Evolutionary conservation across 768 basidiomycete species (phyloP).

Genomic region (Trametes sanguinea): DNA sequence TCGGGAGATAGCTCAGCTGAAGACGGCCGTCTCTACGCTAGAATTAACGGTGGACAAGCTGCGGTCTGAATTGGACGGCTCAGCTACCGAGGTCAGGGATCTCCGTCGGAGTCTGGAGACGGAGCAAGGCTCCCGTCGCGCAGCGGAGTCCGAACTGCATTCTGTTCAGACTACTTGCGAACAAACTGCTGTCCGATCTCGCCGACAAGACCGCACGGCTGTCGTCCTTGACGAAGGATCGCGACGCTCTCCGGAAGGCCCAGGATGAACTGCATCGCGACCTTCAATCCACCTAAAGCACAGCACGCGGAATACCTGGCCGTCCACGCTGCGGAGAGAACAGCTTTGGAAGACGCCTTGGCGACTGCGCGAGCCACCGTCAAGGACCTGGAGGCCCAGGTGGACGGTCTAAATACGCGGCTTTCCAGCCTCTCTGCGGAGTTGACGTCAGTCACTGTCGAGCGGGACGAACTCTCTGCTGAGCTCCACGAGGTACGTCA

Average conservation of each 20-base stretch:
- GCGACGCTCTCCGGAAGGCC: slow-evolving; percentile 3
- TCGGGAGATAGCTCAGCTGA: background rate
- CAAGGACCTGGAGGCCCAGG: background rate
- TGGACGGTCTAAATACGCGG: background rate
- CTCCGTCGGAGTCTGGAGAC: slow-evolving; percentile 7
- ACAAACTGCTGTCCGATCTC: slow-evolving; percentile 23
- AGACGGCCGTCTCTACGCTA: slow-evolving; percentile 11
- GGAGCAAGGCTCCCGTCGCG: slow-evolving; percentile 7
- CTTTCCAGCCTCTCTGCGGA: slow-evolving; percentile 1
- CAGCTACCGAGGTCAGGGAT: slow-evolving; percentile 3
- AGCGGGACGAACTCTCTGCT: slow-evolving; percentile 3
- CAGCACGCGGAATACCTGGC: slow-evolving; percentile 8
- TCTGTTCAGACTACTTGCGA: slow-evolving; percentile 1
- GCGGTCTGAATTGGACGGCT: slow-evolving; percentile 4
- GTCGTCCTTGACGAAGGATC: slow-evolving; percentile 26
- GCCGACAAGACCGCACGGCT: slow-evolving; percentile 32
- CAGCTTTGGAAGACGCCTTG: slow-evolving; percentile 10
- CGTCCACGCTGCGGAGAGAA: slow-evolving; percentile 11
- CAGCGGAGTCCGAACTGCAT: slow-evolving; percentile 15
- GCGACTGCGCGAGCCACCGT: slow-evolving; percentile 4
- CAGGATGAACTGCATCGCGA: slow-evolving; percentile 2
- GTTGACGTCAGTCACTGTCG: background rate
- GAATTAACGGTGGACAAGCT: slow-evolving; percentile 10
- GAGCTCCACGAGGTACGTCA: background rate
- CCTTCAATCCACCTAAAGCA: background rate